These are phyloP conservation scores for Lasiosphaeria ovina DNA, from an alignment of 495 filamentous ascomycete species.

Conservation along the genomic window DNA sequence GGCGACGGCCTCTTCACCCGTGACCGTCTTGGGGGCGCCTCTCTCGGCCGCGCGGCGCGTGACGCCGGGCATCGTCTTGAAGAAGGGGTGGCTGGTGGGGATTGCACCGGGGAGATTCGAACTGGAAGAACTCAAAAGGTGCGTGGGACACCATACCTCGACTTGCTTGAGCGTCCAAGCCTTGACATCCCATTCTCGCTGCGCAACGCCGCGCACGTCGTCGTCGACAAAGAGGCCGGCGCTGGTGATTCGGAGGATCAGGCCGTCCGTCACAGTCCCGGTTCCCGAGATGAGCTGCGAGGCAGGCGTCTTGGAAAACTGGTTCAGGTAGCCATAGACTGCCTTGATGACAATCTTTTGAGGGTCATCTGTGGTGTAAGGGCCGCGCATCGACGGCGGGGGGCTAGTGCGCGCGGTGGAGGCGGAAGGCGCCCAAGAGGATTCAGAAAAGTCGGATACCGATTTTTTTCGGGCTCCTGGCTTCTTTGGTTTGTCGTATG, in stretches of 20 bases:
- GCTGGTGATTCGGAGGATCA: slow-evolving; percentile 79
- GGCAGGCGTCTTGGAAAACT: slow-evolving; percentile 74
- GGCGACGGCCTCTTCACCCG: slow-evolving; percentile 61
- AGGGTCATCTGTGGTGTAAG: slow-evolving; percentile 82
- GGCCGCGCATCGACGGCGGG: slow-evolving; percentile 69
- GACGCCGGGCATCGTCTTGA: slow-evolving; percentile 36
- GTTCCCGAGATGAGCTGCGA: slow-evolving; percentile 76
- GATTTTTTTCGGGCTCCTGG: slow-evolving; percentile 47
- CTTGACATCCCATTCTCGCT: slow-evolving; percentile 97
- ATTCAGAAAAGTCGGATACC: slow-evolving; percentile 72
- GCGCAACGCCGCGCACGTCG: slow-evolving; percentile 78
- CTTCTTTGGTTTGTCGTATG: slow-evolving; percentile 73
- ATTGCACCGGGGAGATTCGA: slow-evolving; percentile 30
- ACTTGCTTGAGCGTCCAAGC: slow-evolving; percentile 92
- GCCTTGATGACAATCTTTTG: slow-evolving; percentile 92
- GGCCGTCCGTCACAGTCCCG: slow-evolving; percentile 76
- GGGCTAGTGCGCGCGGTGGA: slow-evolving; percentile 84
- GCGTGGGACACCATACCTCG: slow-evolving; percentile 79
- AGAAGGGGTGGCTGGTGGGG: slow-evolving; percentile 38
- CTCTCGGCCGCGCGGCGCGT: slow-evolving; percentile 43
- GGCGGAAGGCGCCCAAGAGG: slow-evolving; percentile 76
- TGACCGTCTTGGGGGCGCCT: slow-evolving; percentile 46
- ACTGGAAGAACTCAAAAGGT: slow-evolving; percentile 40
- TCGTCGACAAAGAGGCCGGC: slow-evolving; percentile 97
- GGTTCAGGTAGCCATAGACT: slow-evolving; percentile 85